Conservation (phyloP, 768 basidiomycete genomes). For the Tephrocybe sp. region DNA sequence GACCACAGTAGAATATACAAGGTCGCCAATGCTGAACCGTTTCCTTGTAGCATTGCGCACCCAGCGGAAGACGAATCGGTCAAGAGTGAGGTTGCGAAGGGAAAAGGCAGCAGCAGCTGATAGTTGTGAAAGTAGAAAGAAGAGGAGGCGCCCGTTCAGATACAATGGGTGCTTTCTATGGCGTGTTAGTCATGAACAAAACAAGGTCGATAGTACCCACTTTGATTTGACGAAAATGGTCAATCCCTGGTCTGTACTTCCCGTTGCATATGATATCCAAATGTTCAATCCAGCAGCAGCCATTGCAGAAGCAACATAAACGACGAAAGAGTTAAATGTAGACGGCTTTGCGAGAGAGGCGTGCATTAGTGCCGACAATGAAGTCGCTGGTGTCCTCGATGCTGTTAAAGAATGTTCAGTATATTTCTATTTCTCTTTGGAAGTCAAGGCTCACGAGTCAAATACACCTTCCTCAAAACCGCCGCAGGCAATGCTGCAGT, state of each 20-base stretch:
- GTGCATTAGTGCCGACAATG: slow-evolving; percentile 48
- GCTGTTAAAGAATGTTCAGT: slow-evolving; percentile 30
- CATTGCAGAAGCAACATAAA: slow-evolving; percentile 48
- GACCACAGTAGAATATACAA: slow-evolving; percentile 33
- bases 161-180: slow-evolving; percentile 71
- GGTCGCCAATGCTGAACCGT: slow-evolving; percentile 15
- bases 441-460: slow-evolving; percentile 48
- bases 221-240: slow-evolving; percentile 65
- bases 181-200: neutral
- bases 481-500: slow-evolving; percentile 54
- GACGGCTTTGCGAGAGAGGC: slow-evolving; percentile 44
- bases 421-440: neutral
- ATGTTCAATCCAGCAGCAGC: slow-evolving; percentile 43
- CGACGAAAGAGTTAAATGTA: slow-evolving; percentile 41
- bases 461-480: slow-evolving; percentile 54
- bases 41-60: slow-evolving; percentile 9
- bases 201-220: slow-evolving; percentile 32
- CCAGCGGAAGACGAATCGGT: slow-evolving; percentile 56
- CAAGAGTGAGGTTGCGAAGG: slow-evolving; percentile 59
- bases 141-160: slow-evolving; percentile 66
- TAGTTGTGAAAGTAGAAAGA: slow-evolving; percentile 53
- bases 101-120: slow-evolving; percentile 44
- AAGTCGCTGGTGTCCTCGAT: slow-evolving; percentile 44
- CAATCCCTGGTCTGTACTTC: slow-evolving; percentile 29
- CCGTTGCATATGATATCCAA: slow-evolving; percentile 28